Percentiles rank a stretch among this genome's conserved stretches.
Conservation (phyloP, 1,139 yeast species). For the Suhomyces bolitotheri region DNA sequence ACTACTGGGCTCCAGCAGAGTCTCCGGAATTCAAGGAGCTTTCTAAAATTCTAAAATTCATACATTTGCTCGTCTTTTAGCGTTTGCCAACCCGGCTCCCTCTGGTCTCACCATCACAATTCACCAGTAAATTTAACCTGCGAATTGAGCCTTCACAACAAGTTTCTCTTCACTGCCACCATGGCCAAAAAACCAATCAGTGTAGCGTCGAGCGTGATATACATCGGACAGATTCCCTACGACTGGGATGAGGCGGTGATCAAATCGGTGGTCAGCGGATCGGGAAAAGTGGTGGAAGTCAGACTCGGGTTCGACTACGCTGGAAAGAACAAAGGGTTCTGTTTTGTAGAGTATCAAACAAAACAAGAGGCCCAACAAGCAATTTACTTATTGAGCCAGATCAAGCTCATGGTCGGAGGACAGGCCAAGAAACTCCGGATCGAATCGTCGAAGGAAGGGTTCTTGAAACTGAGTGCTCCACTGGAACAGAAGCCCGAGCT, state of each 20-base stretch:
- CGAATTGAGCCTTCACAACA: no score
- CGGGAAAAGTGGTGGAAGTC: constrained; percentile 63
- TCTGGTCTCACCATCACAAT: no score
- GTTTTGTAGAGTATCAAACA: constrained; percentile 58
- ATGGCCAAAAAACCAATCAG: constrained; percentile 6
- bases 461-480: constrained; percentile 31
- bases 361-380: constrained; percentile 57
- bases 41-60: no score
- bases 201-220: constrained; percentile 26
- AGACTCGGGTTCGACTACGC: constrained; percentile 61
- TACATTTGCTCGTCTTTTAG: no score
- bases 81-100: no score
- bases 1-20: no score
- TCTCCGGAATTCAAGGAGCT: no score
- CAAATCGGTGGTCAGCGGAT: constrained; percentile 60
- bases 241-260: constrained; percentile 63
- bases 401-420: constrained; percentile 39
- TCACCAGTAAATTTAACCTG: no score
- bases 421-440: constrained; percentile 47
- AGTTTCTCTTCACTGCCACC: no score
- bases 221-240: constrained; percentile 63
- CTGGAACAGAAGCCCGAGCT: constrained; percentile 41
- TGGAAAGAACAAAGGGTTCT: constrained; percentile 65
- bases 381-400: constrained; percentile 40
- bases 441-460: constrained; percentile 63